Percentiles rank a stretch among this genome's conserved stretches.
These are phyloP conservation scores for Phlebopus sp. DNA, from an alignment of 1,284 basidiomycete species.

Conservation along the genomic window DNA sequence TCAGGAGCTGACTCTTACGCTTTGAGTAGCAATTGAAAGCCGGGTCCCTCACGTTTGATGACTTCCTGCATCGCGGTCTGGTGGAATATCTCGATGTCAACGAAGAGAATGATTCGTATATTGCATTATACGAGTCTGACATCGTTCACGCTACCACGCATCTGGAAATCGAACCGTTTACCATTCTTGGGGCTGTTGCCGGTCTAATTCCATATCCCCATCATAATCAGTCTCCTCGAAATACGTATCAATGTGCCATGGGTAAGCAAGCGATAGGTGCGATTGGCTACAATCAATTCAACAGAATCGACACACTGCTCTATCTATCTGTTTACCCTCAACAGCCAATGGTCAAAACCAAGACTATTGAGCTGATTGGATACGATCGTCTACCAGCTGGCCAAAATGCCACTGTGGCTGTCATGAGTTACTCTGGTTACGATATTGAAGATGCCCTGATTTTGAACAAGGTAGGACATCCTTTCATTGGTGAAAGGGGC, in stretches of 20 bases:
- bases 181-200: conserved; percentile 94
- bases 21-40: conserved; percentile 71
- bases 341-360: conserved; percentile 99
- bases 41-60: conserved; percentile 84
- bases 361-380: conserved; percentile 95
- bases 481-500: conserved; percentile 4
- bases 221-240: conserved; percentile 98
- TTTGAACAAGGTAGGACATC: conserved; percentile 74
- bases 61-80: conserved; percentile 93
- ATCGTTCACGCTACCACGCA: conserved; percentile 87
- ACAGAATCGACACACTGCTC: conserved; percentile 97
- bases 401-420: conserved; percentile 97
- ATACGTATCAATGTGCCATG: conserved; percentile 99
- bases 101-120: conserved; percentile 98
- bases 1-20: conserved; percentile 15
- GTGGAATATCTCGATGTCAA: conserved; percentile 99
- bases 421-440: conserved; percentile 99
- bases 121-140: conserved; percentile 92
- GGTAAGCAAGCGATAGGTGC: conserved; percentile 99
- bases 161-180: conserved; percentile 99
- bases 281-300: conserved; percentile 97
- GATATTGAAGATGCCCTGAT: conserved; percentile 99
- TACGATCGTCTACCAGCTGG: conserved; percentile 97
- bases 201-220: conserved; percentile 99
- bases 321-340: conserved; percentile 99